Conservation (phyloP, 2,329 filamentous ascomycete genomes). For the Trichoderma atrobrunneum region DNA sequence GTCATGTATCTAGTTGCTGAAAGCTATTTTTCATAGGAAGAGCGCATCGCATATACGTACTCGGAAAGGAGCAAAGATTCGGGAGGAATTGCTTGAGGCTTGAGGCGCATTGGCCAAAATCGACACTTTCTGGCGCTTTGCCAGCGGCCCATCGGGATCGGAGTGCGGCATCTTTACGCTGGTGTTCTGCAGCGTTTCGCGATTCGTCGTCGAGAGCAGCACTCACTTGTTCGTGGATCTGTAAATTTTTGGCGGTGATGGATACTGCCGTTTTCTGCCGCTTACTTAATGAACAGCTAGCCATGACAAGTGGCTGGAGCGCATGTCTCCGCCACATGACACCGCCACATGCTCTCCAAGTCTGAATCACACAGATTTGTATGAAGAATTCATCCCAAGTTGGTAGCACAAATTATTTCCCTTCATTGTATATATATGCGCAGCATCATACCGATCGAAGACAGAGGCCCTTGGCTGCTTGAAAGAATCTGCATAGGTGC, state of each 20-base stretch:
- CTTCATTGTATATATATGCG: neutral
- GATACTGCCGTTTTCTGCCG: slow-evolving; percentile 23
- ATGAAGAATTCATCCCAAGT: neutral
- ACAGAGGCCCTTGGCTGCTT: neutral
- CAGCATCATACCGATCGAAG: neutral
- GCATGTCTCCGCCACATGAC: neutral
- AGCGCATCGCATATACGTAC: slow-evolving; percentile 50
- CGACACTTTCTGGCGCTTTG: slow-evolving; percentile 73
- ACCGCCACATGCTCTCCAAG: neutral
- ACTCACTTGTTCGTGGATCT: neutral
- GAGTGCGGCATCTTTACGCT: slow-evolving; percentile 53
- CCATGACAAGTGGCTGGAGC: neutral
- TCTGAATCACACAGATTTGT: neutral
- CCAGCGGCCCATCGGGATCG: slow-evolving; percentile 58
- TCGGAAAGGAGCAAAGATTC: slow-evolving; percentile 90
- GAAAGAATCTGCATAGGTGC: neutral
- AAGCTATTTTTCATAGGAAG: neutral
- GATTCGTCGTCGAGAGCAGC: slow-evolving; percentile 17
- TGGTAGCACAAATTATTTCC: neutral
- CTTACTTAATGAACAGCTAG: neutral
- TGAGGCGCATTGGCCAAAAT: slow-evolving; percentile 38
- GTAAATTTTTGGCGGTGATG: slow-evolving; percentile 30
- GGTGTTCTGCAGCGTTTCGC: slow-evolving; percentile 12
- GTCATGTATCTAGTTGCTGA: neutral
- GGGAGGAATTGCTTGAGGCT: slow-evolving; percentile 55